Conservation (phyloP, 2,329 filamentous ascomycete species). For the Aspergillus puulaauensis region DNA sequence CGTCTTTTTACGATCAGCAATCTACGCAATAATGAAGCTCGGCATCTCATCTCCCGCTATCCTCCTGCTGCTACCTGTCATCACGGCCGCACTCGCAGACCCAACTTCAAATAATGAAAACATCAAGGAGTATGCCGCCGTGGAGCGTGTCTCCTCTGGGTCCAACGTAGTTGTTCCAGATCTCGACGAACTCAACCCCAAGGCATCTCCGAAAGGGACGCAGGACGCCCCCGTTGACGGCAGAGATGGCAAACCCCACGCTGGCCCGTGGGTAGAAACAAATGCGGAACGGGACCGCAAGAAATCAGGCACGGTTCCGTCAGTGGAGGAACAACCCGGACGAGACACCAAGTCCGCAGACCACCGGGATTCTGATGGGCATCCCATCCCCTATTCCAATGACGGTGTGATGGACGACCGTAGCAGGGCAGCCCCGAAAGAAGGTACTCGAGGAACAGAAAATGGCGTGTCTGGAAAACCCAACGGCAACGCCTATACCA, state of each 20-base stretch:
- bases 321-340: conserved; percentile 31
- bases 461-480: conserved; percentile 87
- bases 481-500: conserved; percentile 69
- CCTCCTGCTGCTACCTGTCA: conserved; percentile 36
- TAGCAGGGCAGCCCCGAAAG: conserved; percentile 70
- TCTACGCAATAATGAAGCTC: conserved; percentile 32
- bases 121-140: conserved; percentile 11
- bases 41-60: conserved; percentile 30
- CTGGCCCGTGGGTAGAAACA: conserved; percentile 68
- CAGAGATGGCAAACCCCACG: conserved; percentile 88
- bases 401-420: conserved; percentile 94
- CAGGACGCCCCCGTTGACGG: conserved; percentile 90
- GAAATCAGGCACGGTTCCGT: conserved; percentile 33
- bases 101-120: conserved; percentile 15
- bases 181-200: conserved; percentile 18
- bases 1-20: not conserved
- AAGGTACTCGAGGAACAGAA: conserved; percentile 84
- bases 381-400: conserved; percentile 53
- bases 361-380: conserved; percentile 43
- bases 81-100: conserved; percentile 28
- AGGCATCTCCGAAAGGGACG: conserved; percentile 51
- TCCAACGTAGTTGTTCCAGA: conserved; percentile 19
- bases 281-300: conserved; percentile 49
- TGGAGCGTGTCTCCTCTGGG: conserved; percentile 12
- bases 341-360: conserved; percentile 27